A percentile compares a stretch with the other conserved stretches of the same genome.
Conservation (phyloP, 225 moss, liverwort and hornwort genomes). For the Physcomitrellopsis africana region DNA sequence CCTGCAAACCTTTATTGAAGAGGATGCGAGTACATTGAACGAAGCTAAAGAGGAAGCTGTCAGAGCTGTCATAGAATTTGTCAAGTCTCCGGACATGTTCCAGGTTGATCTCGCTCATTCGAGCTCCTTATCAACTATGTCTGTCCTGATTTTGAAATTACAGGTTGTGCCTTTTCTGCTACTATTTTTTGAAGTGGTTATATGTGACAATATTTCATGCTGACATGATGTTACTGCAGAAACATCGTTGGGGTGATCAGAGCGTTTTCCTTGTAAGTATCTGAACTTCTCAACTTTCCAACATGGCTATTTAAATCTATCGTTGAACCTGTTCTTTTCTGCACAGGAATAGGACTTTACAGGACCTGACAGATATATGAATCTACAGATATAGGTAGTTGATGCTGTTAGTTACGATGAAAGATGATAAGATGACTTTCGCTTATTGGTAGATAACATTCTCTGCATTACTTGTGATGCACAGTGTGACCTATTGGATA, state of each 20-base stretch:
- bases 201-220: conserved; percentile 7
- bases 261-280: conserved; percentile 67
- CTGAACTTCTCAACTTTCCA: neutral
- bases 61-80: conserved; percentile 89
- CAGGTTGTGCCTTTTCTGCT: neutral
- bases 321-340: neutral
- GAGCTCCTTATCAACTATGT: neutral
- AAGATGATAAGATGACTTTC: neutral
- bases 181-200: neutral
- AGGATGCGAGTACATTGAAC: conserved; percentile 78
- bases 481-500: conserved; percentile 91
- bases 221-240: conserved; percentile 53
- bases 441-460: conserved; percentile 9
- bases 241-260: conserved; percentile 70
- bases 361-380: neutral
- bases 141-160: neutral
- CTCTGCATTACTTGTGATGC: conserved; percentile 8
- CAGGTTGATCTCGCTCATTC: conserved; percentile 54
- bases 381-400: no score
- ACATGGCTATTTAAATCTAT: neutral
- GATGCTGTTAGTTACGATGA: no score
- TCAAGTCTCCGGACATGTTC: conserved; percentile 92
- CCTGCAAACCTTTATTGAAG: conserved; percentile 78
- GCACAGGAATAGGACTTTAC: neutral
- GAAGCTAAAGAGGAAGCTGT: conserved; percentile 97